Conservation (phyloP, 108 stramenopile genomes). For the Stephanodiscus minutulus region DNA sequence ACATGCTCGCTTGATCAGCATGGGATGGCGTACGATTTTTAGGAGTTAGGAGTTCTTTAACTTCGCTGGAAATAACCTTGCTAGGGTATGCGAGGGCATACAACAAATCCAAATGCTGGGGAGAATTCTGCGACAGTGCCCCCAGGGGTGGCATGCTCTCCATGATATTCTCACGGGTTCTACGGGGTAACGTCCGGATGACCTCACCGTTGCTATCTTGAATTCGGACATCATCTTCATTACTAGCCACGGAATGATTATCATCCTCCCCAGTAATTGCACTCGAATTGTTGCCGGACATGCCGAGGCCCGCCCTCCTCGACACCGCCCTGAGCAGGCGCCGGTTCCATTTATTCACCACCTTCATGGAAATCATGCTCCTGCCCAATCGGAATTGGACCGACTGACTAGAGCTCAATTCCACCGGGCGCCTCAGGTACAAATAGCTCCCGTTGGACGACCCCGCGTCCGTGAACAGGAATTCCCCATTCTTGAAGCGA, state of each 20-base stretch:
- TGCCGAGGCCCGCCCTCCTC: conserved; percentile 45
- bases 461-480: conserved; percentile 87
- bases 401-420: conserved; percentile 76
- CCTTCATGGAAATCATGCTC: conserved; percentile 90
- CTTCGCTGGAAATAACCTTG: conserved; percentile 27
- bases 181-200: conserved; percentile 60
- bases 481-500: conserved; percentile 91
- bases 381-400: conserved; percentile 86
- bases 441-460: conserved; percentile 90
- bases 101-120: conserved; percentile 80
- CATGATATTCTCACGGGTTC: conserved; percentile 84
- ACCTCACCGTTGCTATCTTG: conserved; percentile 73
- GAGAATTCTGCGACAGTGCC: conserved; percentile 72
- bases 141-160: conserved; percentile 70
- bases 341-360: conserved; percentile 88
- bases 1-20: background rate
- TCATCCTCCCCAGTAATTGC: conserved; percentile 47
- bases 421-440: conserved; percentile 83
- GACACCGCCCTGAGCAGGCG: conserved; percentile 78
- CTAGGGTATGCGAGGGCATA: conserved; percentile 85
- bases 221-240: conserved; percentile 79
- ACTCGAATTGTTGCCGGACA: conserved; percentile 21
- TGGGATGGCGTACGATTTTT: background rate
- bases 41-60: background rate
- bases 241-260: conserved; percentile 82